Evolutionary conservation across 106 monocot genomes (phyloP).

Genomic region (Vanilla planifolia): DNA sequence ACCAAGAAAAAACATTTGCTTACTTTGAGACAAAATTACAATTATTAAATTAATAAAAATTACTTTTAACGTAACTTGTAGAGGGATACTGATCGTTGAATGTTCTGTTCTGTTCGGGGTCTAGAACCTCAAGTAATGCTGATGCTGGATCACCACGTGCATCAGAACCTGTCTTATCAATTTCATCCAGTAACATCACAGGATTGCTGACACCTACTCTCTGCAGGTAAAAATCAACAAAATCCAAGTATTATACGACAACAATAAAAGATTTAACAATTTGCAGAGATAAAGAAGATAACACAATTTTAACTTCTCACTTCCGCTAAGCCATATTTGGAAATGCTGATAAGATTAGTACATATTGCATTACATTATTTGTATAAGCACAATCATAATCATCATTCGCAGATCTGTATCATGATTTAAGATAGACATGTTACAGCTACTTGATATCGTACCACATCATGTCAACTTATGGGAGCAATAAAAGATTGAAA

Average conservation of each 20-base stretch:
- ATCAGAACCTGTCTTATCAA: constrained; percentile 99
- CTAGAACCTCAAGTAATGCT: constrained; percentile 95
- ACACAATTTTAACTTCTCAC: no score
- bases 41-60: neutral
- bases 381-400: no score
- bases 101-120: constrained; percentile 93
- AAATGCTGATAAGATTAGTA: no score
- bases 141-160: constrained; percentile 97
- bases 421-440: no score
- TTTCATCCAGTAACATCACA: constrained; percentile 98
- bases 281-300: no score
- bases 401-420: no score
- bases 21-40: neutral
- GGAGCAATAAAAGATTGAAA: no score
- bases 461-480: no score
- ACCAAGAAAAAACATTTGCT: neutral
- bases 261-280: no score
- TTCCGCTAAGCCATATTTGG: no score
- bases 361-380: no score
- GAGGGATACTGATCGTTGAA: constrained; percentile 97
- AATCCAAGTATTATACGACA: neutral
- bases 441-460: no score
- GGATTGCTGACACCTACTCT: constrained; percentile 89
- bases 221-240: constrained; percentile 34
- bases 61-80: neutral